Percentiles rank a stretch among this genome's conserved stretches.
These are phyloP conservation scores for Pleurotus cornucopiae DNA, from an alignment of 768 basidiomycete species.

Conservation along the genomic window DNA sequence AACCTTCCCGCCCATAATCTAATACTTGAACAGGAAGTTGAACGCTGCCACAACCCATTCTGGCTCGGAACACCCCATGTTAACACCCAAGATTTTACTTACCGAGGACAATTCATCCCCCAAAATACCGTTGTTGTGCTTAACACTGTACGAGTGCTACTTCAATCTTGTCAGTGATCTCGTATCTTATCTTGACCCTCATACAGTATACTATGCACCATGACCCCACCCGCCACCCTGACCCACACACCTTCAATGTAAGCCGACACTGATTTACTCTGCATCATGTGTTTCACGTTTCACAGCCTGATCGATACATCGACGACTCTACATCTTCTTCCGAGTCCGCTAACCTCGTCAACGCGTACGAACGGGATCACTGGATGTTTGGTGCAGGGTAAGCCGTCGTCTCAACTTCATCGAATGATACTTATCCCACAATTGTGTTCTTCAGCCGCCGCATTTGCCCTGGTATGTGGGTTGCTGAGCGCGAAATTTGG, in stretches of 20 bases:
- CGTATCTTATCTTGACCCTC: neutral
- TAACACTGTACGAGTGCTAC: conserved; percentile 26
- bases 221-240: conserved; percentile 31
- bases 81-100: conserved; percentile 33
- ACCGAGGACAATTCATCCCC: conserved; percentile 35
- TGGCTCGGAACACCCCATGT: conserved; percentile 37
- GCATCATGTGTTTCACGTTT: neutral
- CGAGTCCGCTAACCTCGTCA: conserved; percentile 37
- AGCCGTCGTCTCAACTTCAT: conserved; percentile 5
- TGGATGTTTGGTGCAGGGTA: conserved; percentile 52
- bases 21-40: conserved; percentile 25
- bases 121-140: conserved; percentile 35
- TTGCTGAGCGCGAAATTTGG: conserved; percentile 44
- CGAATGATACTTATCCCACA: neutral
- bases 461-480: conserved; percentile 40
- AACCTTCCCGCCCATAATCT: neutral
- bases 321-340: conserved; percentile 30
- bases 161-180: neutral
- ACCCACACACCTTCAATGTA: conserved; percentile 32
- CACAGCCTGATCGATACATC: conserved; percentile 40
- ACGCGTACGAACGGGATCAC: conserved; percentile 42
- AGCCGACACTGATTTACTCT: neutral
- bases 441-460: conserved; percentile 20
- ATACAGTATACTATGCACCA: conserved; percentile 30
- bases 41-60: conserved; percentile 32